Conservation (phyloP, 2,329 filamentous ascomycete genomes). For the Metarhizium anisopliae region DNA sequence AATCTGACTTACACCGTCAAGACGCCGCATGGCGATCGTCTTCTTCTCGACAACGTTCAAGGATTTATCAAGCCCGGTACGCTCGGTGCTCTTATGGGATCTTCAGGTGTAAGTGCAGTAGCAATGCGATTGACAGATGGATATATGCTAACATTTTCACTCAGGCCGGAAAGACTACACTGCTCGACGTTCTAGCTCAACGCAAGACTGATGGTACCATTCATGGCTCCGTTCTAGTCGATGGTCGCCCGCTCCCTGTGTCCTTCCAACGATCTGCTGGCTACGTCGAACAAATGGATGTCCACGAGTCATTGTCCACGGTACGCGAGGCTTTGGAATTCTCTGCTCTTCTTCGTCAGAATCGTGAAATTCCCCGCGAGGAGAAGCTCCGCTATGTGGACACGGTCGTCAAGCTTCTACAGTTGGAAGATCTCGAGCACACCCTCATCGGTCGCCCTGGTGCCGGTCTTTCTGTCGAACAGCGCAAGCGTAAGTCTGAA, state of each 20-base stretch:
- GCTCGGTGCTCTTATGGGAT: constrained; percentile 71
- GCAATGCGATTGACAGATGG: not conserved
- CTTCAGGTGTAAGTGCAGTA: constrained; percentile 46
- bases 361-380: constrained; percentile 48
- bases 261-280: constrained; percentile 74
- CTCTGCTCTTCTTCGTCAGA: constrained; percentile 65
- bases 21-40: constrained; percentile 50
- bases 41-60: constrained; percentile 69
- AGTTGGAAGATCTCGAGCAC: constrained; percentile 38
- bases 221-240: constrained; percentile 64
- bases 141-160: not conserved
- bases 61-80: constrained; percentile 79
- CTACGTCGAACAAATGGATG: constrained; percentile 74
- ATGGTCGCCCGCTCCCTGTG: constrained; percentile 60
- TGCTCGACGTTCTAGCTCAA: constrained; percentile 74
- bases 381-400: constrained; percentile 72
- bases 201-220: constrained; percentile 73
- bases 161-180: constrained; percentile 68
- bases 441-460: constrained; percentile 43
- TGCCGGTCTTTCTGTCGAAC: constrained; percentile 40
- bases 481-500: constrained; percentile 34
- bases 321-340: constrained; percentile 71
- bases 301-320: constrained; percentile 64
- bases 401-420: constrained; percentile 60
- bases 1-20: constrained; percentile 62